phyloP scores from a whole-genome alignment of 2,329 filamentous ascomycete species.

The Aotearoamyces nothofagi region DNA sequence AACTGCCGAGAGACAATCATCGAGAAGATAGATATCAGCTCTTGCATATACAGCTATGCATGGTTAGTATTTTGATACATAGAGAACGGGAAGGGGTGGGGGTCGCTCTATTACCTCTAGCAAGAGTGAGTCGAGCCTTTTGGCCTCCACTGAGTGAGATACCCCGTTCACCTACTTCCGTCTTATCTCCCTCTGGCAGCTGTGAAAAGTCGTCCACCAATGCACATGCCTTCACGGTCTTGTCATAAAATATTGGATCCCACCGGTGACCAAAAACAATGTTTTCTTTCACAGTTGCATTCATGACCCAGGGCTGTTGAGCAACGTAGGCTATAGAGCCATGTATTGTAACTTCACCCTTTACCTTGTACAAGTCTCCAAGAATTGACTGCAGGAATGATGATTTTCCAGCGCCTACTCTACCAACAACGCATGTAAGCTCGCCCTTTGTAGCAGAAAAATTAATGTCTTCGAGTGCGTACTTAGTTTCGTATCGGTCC shows the following conservation, averaged over 20 bases:
- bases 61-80: no score
- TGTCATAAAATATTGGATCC: conserved; percentile 87
- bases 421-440: conserved; percentile 80
- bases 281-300: conserved; percentile 92
- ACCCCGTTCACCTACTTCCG: conserved; percentile 88
- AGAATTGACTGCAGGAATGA: conserved; percentile 80
- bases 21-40: conserved; percentile 89
- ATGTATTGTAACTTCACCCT: conserved; percentile 68
- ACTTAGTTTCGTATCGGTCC: conserved; percentile 65
- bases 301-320: conserved; percentile 93
- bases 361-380: conserved; percentile 81
- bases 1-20: conserved; percentile 92
- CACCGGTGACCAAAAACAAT: conserved; percentile 92
- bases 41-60: conserved; percentile 95
- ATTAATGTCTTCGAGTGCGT: conserved; percentile 67
- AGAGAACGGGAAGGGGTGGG: no score
- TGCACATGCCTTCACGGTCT: conserved; percentile 83
- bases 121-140: conserved; percentile 83
- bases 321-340: conserved; percentile 83
- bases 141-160: conserved; percentile 94
- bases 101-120: no score
- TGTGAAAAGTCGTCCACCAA: conserved; percentile 81
- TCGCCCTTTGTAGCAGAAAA: conserved; percentile 87
- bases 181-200: conserved; percentile 90
- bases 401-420: conserved; percentile 91